Base-by-base conservation (phyloP, 495 filamentous ascomycete species). In the Tuber magnatum region DNA sequence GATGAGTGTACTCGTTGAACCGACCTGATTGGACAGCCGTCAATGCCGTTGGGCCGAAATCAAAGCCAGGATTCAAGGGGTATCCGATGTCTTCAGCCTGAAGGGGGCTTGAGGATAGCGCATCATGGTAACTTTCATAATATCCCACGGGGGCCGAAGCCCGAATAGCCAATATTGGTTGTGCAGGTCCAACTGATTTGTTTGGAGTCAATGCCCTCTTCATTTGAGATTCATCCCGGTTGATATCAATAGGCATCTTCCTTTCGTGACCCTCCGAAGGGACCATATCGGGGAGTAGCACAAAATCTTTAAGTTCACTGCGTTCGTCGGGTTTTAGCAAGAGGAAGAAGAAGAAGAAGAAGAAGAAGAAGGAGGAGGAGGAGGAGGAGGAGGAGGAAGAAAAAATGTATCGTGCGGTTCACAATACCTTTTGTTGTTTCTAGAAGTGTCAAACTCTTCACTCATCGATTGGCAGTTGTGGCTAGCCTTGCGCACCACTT, bases 51-150 rank as follows among this genome's bases (percentile, higher is more conserved):
- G 77, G 68, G 41, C 73, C 76, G 24, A 61, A 43, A 5, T 22
- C 69, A 12, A 79, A 75, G 48, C 92, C 91, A 86, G 96, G 94
- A 86, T 93, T 93, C 61, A 61, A 28, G 12, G 51, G n/a, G n/a
- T 28, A 61, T 32, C 51, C 51, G n/a, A 32, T 61, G 16, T 61
- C 32, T 61, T 61, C n/a, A 22, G 8, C n/a, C 9, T 32, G 51
- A 61, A 61, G 51, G 8, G 51, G 51, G 51, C 51, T 61, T 61
- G 51, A 61, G 12, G 51, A 5, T 16, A 61, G n/a, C 16, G n/a
- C 51, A 9, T 61, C 51, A n/a, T 32, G 51, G 51, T 61, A 61
- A 61, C 28, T 10, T 10, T 32, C 51, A 61, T 0, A 61, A 61
- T 61, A 61, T 32, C 51, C 51, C 12, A 61, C n/a, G 8, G n/a